These are phyloP conservation scores for Fraxinus excelsior DNA, from an alignment of 257 asterid species.

Conservation along the genomic window DNA sequence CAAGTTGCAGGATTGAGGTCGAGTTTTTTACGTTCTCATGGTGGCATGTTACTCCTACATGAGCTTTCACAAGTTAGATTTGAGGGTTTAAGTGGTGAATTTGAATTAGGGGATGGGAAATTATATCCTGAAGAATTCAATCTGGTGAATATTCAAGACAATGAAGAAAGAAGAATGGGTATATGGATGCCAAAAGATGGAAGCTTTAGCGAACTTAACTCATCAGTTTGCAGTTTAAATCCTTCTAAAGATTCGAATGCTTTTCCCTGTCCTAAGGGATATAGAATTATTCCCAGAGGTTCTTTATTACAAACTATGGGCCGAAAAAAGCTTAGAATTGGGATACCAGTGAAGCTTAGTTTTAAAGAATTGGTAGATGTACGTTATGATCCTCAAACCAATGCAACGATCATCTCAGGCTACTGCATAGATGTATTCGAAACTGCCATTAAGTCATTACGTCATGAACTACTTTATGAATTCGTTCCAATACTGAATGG, in stretches of 20 bases:
- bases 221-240: background rate
- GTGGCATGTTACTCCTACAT: background rate
- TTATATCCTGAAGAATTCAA: background rate
- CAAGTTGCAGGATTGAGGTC: background rate
- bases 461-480: constrained; percentile 1
- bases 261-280: background rate
- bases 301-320: background rate
- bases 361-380: constrained; percentile 25
- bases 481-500: constrained; percentile 8
- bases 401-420: constrained; percentile 1
- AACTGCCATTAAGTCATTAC: constrained; percentile 8
- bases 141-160: background rate
- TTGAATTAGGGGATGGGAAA: background rate
- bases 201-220: background rate
- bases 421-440: constrained; percentile 24
- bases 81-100: background rate
- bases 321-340: constrained; percentile 20
- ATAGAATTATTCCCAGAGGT: background rate
- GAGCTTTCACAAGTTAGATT: background rate
- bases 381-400: constrained; percentile 18
- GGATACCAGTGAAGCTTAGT: constrained; percentile 14
- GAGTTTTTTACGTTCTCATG: background rate
- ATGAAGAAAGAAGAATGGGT: background rate
- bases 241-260: background rate
- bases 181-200: background rate